These are phyloP conservation scores for Leccinum subtestaceum DNA, from an alignment of 768 basidiomycete genomes.

Conservation along the genomic window DNA sequence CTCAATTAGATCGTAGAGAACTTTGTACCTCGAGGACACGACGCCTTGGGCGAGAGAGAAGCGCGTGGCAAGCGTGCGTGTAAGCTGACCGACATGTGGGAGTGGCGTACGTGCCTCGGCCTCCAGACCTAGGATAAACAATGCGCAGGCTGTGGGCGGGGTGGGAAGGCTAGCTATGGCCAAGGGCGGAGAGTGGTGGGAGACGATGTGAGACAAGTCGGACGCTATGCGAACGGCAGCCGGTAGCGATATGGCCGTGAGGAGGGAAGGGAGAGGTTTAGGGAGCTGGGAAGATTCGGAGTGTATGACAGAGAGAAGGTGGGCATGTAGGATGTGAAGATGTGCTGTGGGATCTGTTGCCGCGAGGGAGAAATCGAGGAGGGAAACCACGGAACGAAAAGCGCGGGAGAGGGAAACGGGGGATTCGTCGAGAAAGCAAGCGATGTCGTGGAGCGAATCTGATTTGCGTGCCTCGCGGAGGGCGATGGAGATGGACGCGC, in stretches of 20 bases:
- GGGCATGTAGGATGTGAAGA: slow-evolving; percentile 53
- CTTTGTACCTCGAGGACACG: slow-evolving; percentile 69
- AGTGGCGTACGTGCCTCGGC: slow-evolving; percentile 54
- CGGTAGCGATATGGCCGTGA: slow-evolving; percentile 40
- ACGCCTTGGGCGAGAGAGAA: slow-evolving; percentile 49
- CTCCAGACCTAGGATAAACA: slow-evolving; percentile 70
- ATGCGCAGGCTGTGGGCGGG: slow-evolving; percentile 59
- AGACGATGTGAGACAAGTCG: slow-evolving; percentile 43
- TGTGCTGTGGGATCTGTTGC: slow-evolving; percentile 58
- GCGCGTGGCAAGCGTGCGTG: slow-evolving; percentile 51
- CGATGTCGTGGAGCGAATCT: slow-evolving; percentile 66
- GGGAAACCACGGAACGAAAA: slow-evolving; percentile 49
- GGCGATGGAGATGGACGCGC: slow-evolving; percentile 65
- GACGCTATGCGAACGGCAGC: slow-evolving; percentile 42
- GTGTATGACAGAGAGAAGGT: slow-evolving; percentile 43
- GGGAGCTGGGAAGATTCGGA: slow-evolving; percentile 33
- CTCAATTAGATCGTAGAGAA: slow-evolving; percentile 57
- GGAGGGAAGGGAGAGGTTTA: slow-evolving; percentile 34
- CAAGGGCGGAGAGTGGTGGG: slow-evolving; percentile 38
- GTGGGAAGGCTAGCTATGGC: slow-evolving; percentile 41
- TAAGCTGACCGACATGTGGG: slow-evolving; percentile 53
- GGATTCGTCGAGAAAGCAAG: slow-evolving; percentile 59
- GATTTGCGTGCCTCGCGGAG: slow-evolving; percentile 69
- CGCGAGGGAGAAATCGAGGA: slow-evolving; percentile 53
- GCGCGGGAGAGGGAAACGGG: slow-evolving; percentile 50